Evolutionary conservation across 1,284 basidiomycete species (phyloP).

Genomic region (Austroboletus niveus): DNA sequence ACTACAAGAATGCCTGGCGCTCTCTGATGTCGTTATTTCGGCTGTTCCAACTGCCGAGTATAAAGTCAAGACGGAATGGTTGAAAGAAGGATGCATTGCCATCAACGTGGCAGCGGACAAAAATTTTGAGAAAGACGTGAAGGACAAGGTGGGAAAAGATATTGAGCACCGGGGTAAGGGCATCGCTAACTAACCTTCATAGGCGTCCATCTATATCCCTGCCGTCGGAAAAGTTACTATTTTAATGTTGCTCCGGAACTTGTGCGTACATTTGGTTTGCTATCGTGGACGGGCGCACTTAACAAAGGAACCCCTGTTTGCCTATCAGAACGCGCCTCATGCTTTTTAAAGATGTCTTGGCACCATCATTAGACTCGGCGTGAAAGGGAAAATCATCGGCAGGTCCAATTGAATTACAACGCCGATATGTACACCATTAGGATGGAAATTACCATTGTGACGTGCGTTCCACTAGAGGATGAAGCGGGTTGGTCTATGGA

Average conservation of each 20-base stretch:
- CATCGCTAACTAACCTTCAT: conserved; percentile 9
- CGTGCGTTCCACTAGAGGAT: conserved; percentile 14
- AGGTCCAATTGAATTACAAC: conserved; percentile 29
- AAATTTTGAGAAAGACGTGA: conserved; percentile 93
- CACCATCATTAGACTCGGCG: conserved; percentile 1
- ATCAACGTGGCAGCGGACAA: conserved; percentile 95
- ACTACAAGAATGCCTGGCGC: conserved; percentile 73
- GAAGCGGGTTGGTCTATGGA: conserved; percentile 11
- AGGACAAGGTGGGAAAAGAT: conserved; percentile 71
- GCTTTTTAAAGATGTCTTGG: conserved; percentile 54
- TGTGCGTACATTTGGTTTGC: conserved; percentile 49
- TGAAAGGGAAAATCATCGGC: conserved; percentile 17
- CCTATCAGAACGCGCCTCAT: conserved; percentile 64
- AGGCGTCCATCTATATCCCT: conserved; percentile 92
- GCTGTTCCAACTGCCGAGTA: conserved; percentile 87
- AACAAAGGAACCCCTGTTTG: conserved; percentile 1
- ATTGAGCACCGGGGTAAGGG: not conserved
- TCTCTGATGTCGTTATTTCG: conserved; percentile 89
- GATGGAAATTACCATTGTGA: conserved; percentile 28
- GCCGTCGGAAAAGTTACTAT: conserved; percentile 97
- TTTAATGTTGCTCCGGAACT: conserved; percentile 91
- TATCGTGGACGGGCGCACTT: conserved; percentile 1
- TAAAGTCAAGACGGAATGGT: conserved; percentile 85
- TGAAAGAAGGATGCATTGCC: conserved; percentile 93
- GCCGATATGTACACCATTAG: conserved; percentile 36